phyloP scores from a whole-genome alignment of 306 rosid genomes.

The Lathyrus sativus region DNA sequence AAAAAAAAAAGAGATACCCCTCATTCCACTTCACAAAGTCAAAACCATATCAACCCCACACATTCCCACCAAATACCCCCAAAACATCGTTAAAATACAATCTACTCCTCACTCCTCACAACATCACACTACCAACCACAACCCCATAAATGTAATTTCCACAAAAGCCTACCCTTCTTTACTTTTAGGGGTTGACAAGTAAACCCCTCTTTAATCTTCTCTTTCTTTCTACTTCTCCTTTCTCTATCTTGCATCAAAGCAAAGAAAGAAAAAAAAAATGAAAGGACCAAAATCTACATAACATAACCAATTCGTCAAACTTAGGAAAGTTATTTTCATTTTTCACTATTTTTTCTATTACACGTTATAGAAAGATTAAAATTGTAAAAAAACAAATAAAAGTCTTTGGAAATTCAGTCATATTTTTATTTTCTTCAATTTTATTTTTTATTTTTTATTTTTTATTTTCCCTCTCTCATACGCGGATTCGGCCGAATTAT shows the following conservation, averaged over 20 bases:
- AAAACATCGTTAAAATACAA: background rate
- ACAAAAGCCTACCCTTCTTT: constrained; percentile 31
- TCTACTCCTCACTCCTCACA: constrained; percentile 22
- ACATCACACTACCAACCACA: background rate
- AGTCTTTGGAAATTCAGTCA: constrained; percentile 50
- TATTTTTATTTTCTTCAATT: background rate
- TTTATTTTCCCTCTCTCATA: constrained; percentile 4
- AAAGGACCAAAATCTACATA: constrained; percentile 51
- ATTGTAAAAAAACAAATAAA: background rate
- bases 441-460: background rate
- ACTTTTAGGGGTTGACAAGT: constrained; percentile 28
- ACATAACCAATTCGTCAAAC: constrained; percentile 50
- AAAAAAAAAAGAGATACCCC: constrained; percentile 12
- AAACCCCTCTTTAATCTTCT: constrained; percentile 27
- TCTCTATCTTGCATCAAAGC: constrained; percentile 10
- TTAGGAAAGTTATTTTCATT: constrained; percentile 53
- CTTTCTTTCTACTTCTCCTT: background rate
- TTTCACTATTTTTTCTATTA: constrained; percentile 37
- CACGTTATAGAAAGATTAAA: constrained; percentile 24
- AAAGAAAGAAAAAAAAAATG: constrained; percentile 11
- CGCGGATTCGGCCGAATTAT: constrained; percentile 55
- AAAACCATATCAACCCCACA: constrained; percentile 35
- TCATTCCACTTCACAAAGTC: constrained; percentile 34
- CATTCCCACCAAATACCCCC: constrained; percentile 6
- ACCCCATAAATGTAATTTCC: constrained; percentile 44